phyloP scores from a whole-genome alignment of 83 land plant species.

The Thuja plicata region DNA sequence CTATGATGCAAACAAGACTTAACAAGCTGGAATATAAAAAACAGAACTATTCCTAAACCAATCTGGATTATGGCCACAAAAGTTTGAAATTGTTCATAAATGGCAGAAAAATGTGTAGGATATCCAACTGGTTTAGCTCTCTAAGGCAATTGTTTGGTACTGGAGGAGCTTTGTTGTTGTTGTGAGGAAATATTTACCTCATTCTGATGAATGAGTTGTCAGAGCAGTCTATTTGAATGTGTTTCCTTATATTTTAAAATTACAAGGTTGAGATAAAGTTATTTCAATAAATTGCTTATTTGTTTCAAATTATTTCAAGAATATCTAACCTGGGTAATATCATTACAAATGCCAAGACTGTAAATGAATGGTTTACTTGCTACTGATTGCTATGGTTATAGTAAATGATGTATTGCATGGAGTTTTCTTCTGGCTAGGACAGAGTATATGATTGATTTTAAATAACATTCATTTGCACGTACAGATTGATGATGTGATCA shows the following conservation, averaged over 20 bases:
- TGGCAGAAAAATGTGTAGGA: not conserved
- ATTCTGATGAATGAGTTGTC: not conserved
- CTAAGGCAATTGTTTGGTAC: not conserved
- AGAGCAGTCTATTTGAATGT: not conserved
- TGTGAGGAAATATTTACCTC: not conserved
- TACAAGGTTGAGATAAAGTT: not conserved
- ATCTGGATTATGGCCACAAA: not conserved
- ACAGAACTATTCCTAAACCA: not conserved
- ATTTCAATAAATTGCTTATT: not conserved
- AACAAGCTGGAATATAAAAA: not conserved
- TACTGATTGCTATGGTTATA: not conserved
- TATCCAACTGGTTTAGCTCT: not conserved
- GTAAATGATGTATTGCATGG: not conserved
- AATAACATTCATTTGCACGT: conserved; percentile 6
- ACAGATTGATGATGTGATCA: conserved; percentile 96
- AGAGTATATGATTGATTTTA: not conserved
- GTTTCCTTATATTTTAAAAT: not conserved
- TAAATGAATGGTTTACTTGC: not conserved
- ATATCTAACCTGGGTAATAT: not conserved
- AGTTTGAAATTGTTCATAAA: not conserved
- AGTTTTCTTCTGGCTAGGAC: conserved; percentile 1
- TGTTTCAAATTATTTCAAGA: not conserved
- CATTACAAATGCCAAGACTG: not conserved
- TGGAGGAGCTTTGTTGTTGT: not conserved
- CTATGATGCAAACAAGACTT: not conserved